These are phyloP conservation scores for Pseudogymnoascus sp. DNA, from an alignment of 2,329 filamentous ascomycete genomes.

Conservation along the genomic window DNA sequence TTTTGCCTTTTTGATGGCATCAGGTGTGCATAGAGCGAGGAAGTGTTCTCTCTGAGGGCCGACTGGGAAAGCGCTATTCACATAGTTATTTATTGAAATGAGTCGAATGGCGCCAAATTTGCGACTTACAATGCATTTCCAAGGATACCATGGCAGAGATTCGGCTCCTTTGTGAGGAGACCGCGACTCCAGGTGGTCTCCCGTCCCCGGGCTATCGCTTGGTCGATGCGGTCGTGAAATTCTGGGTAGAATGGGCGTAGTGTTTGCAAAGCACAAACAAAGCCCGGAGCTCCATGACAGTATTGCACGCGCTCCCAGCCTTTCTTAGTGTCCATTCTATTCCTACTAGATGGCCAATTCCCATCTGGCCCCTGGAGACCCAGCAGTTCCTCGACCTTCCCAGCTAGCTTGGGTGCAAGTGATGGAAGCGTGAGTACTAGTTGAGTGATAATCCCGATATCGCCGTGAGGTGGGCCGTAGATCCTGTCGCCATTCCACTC, in stretches of 20 bases:
- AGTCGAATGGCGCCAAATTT: not conserved
- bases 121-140: slow-evolving; percentile 47
- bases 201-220: slow-evolving; percentile 43
- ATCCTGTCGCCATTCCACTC: slow-evolving; percentile 56
- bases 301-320: slow-evolving; percentile 45
- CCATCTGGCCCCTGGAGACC: slow-evolving; percentile 52
- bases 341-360: slow-evolving; percentile 45
- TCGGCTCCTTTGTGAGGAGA: slow-evolving; percentile 55
- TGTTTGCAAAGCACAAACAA: slow-evolving; percentile 49
- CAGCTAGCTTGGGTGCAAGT: slow-evolving; percentile 45
- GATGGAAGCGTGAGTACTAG: slow-evolving; percentile 40
- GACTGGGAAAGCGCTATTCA: not conserved
- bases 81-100: not conserved
- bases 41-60: not conserved
- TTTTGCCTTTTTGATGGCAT: not conserved
- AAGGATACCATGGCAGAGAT: slow-evolving; percentile 56
- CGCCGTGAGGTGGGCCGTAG: slow-evolving; percentile 60
- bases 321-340: not conserved
- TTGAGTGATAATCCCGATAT: slow-evolving; percentile 64
- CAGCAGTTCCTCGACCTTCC: slow-evolving; percentile 47
- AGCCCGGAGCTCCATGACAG: slow-evolving; percentile 60
- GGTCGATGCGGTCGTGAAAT: slow-evolving; percentile 45
- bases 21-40: not conserved
- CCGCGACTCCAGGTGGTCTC: slow-evolving; percentile 49
- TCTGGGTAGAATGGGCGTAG: slow-evolving; percentile 49